Conservation (phyloP, 345 rosid genomes). For the Crucihimalaya himalaica region DNA sequence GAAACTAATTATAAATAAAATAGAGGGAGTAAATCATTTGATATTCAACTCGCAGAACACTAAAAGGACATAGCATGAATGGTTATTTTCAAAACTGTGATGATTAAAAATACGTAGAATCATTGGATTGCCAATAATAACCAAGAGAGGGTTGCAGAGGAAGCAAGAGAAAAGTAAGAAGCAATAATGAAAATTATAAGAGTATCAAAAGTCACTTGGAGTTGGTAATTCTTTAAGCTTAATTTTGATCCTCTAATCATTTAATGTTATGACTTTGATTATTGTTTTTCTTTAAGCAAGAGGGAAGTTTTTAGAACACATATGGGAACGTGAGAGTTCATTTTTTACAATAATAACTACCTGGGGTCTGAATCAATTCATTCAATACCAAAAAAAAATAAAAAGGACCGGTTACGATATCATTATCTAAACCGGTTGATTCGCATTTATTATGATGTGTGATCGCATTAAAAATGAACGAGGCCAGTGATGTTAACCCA, state of each 20-base stretch:
- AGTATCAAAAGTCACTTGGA: conserved; percentile 24
- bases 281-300: conserved; percentile 39
- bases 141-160: conserved; percentile 23
- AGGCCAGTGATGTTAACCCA: conserved; percentile 30
- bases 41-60: neutral
- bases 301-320: conserved; percentile 10
- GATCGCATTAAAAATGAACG: conserved; percentile 25
- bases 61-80: neutral
- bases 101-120: neutral
- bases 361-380: conserved; percentile 33
- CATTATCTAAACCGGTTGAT: conserved; percentile 38
- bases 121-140: conserved; percentile 1
- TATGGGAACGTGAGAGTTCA: neutral
- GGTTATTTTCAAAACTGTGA: neutral
- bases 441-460: conserved; percentile 32
- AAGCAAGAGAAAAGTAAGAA: conserved; percentile 34
- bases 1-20: neutral
- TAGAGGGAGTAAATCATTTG: neutral
- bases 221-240: conserved; percentile 39
- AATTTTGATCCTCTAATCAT: conserved; percentile 33
- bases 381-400: conserved; percentile 27
- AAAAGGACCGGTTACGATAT: conserved; percentile 36
- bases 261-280: conserved; percentile 25
- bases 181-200: conserved; percentile 38
- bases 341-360: conserved; percentile 24